These are phyloP conservation scores for Populus pruinosa DNA, from an alignment of 345 rosid genomes.

Conservation along the genomic window DNA sequence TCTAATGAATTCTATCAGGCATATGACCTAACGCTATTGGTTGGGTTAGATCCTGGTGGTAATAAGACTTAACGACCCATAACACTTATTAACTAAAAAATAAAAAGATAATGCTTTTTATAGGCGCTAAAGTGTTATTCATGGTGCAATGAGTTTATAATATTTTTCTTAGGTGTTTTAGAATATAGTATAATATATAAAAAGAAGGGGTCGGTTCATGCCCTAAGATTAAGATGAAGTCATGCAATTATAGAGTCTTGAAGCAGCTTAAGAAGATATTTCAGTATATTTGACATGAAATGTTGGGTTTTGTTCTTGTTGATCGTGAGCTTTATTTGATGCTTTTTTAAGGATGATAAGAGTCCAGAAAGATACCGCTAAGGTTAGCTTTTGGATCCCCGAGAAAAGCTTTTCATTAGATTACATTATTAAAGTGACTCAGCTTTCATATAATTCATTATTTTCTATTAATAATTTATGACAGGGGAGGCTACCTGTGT, in stretches of 20 bases:
- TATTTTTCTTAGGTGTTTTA: no score
- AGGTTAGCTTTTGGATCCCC: conserved; percentile 11
- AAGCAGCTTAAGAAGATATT: not conserved
- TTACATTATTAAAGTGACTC: not conserved
- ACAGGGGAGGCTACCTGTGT: no score
- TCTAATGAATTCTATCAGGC: rapidly evolving
- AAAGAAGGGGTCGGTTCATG: not conserved
- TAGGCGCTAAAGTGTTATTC: rapidly evolving
- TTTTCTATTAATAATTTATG: not conserved
- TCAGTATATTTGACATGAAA: not conserved
- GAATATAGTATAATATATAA: no score
- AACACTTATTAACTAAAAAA: no score
- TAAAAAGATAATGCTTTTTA: rapidly evolving
- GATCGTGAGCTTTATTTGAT: not conserved
- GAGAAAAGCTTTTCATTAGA: not conserved
- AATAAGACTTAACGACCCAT: no score
- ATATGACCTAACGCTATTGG: no score
- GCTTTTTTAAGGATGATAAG: not conserved
- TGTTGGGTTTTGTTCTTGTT: not conserved
- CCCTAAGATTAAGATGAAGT: not conserved
- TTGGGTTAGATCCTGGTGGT: no score
- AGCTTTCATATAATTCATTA: not conserved
- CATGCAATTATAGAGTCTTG: no score
- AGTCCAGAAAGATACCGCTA: conserved; percentile 11
- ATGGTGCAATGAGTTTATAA: rapidly evolving